These are phyloP conservation scores for Lentinula boryana DNA, from an alignment of 768 basidiomycete species.

Conservation along the genomic window DNA sequence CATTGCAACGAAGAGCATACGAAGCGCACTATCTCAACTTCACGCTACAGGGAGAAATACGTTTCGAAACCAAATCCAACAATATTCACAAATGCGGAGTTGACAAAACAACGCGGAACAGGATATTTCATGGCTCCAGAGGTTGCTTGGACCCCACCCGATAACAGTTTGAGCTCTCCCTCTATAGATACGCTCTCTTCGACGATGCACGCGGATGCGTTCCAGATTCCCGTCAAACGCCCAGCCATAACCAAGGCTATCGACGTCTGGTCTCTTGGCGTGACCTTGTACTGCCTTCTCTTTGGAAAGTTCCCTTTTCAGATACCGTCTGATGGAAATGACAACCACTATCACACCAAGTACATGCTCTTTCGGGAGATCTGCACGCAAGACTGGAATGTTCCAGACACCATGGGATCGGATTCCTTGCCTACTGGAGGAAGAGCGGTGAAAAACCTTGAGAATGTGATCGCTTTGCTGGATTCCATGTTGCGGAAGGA, in stretches of 20 bases:
- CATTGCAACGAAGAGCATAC: conserved; percentile 3
- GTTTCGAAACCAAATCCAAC: conserved; percentile 17
- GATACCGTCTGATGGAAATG: conserved; percentile 25
- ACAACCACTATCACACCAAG: conserved; percentile 28
- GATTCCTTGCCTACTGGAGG: conserved; percentile 1
- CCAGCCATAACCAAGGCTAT: conserved; percentile 40
- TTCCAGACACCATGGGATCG: conserved; percentile 30
- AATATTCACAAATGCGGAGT: conserved; percentile 31
- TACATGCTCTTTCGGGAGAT: conserved; percentile 36
- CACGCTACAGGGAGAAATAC: background rate
- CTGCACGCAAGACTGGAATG: conserved; percentile 33
- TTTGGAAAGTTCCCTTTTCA: conserved; percentile 41
- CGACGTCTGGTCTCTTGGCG: conserved; percentile 41
- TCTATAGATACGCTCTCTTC: background rate
- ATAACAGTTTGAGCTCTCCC: conserved; percentile 3
- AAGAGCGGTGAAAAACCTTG: background rate
- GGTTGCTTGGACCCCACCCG: conserved; percentile 33
- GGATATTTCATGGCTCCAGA: conserved; percentile 41
- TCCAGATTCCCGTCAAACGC: conserved; percentile 11
- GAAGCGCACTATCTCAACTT: conserved; percentile 3
- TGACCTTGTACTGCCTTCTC: conserved; percentile 41
- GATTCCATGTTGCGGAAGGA: conserved; percentile 3
- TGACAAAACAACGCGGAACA: conserved; percentile 34
- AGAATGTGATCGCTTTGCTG: background rate
- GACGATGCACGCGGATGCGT: background rate